phyloP scores from a whole-genome alignment of 495 filamentous ascomycete genomes.

The Penicillium turbatum region DNA sequence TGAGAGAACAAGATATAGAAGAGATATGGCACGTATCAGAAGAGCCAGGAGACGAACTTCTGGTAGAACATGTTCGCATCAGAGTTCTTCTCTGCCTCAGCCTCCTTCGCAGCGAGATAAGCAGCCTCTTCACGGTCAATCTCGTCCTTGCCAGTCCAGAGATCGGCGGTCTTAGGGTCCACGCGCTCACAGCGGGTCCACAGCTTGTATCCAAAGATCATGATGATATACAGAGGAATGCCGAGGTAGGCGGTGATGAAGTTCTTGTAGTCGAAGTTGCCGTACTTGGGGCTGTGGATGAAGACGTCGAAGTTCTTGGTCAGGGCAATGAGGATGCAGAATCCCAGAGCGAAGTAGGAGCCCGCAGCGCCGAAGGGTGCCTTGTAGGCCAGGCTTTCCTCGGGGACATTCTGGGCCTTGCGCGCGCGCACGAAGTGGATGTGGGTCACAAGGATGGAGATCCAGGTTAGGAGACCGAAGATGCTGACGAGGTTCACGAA shows the following conservation, averaged over 20 bases:
- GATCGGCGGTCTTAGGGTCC: constrained; percentile 56
- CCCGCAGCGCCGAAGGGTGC: constrained; percentile 67
- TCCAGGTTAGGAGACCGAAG: constrained; percentile 78
- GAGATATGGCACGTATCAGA: constrained; percentile 32
- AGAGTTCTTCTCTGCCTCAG: constrained; percentile 36
- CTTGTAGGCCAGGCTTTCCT: constrained; percentile 62
- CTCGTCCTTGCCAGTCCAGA: constrained; percentile 66
- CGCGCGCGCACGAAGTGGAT: constrained; percentile 75
- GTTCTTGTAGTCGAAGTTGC: constrained; percentile 62
- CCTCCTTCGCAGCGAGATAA: constrained; percentile 55
- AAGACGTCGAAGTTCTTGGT: constrained; percentile 81
- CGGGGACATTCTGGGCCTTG: constrained; percentile 63
- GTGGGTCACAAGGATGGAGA: constrained; percentile 78
- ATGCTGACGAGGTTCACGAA: constrained; percentile 80
- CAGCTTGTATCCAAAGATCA: constrained; percentile 70
- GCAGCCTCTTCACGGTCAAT: constrained; percentile 72
- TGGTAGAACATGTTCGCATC: constrained; percentile 54
- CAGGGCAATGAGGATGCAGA: constrained; percentile 66
- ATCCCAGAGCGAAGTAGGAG: constrained; percentile 61
- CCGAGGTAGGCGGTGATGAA: constrained; percentile 82
- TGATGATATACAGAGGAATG: constrained; percentile 70
- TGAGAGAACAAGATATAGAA: neutral
- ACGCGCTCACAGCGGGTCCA: constrained; percentile 49
- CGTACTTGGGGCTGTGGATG: constrained; percentile 40
- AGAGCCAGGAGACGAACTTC: constrained; percentile 63